Evolutionary conservation across 2,329 filamentous ascomycete species (phyloP).

Genomic region (Thelonectria olida): DNA sequence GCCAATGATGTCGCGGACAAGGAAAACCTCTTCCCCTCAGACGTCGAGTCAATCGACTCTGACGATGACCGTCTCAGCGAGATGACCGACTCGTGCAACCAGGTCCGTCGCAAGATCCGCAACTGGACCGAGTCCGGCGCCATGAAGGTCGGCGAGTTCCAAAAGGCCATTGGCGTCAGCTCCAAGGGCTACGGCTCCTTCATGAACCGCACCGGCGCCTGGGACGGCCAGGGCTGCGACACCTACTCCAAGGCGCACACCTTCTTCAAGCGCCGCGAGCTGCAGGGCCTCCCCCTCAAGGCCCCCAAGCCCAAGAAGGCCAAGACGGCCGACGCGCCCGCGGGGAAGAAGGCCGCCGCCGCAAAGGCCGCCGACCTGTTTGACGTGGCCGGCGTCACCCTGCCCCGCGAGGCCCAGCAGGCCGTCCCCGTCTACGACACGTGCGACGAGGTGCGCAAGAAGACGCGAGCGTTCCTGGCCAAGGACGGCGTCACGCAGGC

Average conservation of each 20-base stretch:
- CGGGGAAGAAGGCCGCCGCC: background rate
- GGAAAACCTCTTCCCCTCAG: slow-evolving; percentile 30
- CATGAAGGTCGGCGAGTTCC: slow-evolving; percentile 54
- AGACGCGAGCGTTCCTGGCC: slow-evolving; percentile 61
- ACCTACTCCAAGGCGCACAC: slow-evolving; percentile 47
- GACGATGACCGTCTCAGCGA: slow-evolving; percentile 28
- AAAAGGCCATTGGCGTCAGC: slow-evolving; percentile 51
- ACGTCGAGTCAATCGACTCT: slow-evolving; percentile 30
- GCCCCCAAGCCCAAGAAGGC: slow-evolving; percentile 44
- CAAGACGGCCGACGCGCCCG: slow-evolving; percentile 31
- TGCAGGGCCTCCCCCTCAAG: slow-evolving; percentile 54
- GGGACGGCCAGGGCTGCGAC: slow-evolving; percentile 46
- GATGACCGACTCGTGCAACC: slow-evolving; percentile 36
- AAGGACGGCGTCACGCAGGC: slow-evolving; percentile 59
- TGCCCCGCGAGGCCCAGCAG: slow-evolving; percentile 58
- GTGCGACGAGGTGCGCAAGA: slow-evolving; percentile 66
- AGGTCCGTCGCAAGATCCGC: slow-evolving; percentile 36
- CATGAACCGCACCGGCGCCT: slow-evolving; percentile 56
- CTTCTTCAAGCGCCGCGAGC: slow-evolving; percentile 62
- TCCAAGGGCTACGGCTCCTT: slow-evolving; percentile 53
- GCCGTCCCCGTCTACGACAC: slow-evolving; percentile 62
- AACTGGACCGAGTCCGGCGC: slow-evolving; percentile 38
- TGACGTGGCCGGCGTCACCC: slow-evolving; percentile 52
- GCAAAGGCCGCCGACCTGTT: slow-evolving; percentile 43
- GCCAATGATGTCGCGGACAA: slow-evolving; percentile 18